Evolutionary conservation across 2,329 filamentous ascomycete species (phyloP).

Genomic region (Aspergillus aculeatus): DNA sequence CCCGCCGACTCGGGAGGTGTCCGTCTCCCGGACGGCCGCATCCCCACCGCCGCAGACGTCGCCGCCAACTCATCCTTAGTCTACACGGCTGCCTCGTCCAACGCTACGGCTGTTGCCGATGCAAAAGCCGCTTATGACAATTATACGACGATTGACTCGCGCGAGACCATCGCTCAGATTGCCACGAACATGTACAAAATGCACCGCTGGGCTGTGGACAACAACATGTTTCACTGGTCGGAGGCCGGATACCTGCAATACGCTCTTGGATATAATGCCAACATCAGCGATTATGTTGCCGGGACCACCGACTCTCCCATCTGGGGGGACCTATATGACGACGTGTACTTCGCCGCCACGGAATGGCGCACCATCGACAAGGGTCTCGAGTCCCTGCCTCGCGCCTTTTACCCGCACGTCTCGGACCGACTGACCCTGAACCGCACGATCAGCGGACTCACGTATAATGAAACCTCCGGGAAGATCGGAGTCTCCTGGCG

Average conservation of each 20-base stretch:
- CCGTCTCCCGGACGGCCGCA: conserved; percentile 52
- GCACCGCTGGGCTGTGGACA: conserved; percentile 54
- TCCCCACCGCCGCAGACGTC: conserved; percentile 54
- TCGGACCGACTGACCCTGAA: conserved; percentile 57
- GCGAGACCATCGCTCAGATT: conserved; percentile 30
- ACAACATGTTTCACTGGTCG: conserved; percentile 63
- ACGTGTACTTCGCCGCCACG: conserved; percentile 59
- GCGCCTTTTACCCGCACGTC: conserved; percentile 63
- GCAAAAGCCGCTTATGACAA: conserved; percentile 43
- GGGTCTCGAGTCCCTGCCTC: conserved; percentile 59
- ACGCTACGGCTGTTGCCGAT: conserved; percentile 35
- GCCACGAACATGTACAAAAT: conserved; percentile 45
- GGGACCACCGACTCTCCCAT: conserved; percentile 47
- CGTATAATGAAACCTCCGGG: conserved; percentile 50
- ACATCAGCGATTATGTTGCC: conserved; percentile 56
- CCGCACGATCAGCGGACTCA: conserved; percentile 57
- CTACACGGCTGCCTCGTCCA: conserved; percentile 35
- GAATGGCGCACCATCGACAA: conserved; percentile 66
- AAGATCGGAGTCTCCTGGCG: conserved; percentile 62
- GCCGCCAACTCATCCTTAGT: conserved; percentile 42
- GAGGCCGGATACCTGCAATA: conserved; percentile 64
- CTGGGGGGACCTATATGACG: conserved; percentile 55
- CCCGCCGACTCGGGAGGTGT: conserved; percentile 51
- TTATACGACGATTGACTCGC: conserved; percentile 29
- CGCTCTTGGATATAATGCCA: conserved; percentile 53